Conservation (phyloP, 2,329 filamentous ascomycete genomes). For the Beauveria caledonica region DNA sequence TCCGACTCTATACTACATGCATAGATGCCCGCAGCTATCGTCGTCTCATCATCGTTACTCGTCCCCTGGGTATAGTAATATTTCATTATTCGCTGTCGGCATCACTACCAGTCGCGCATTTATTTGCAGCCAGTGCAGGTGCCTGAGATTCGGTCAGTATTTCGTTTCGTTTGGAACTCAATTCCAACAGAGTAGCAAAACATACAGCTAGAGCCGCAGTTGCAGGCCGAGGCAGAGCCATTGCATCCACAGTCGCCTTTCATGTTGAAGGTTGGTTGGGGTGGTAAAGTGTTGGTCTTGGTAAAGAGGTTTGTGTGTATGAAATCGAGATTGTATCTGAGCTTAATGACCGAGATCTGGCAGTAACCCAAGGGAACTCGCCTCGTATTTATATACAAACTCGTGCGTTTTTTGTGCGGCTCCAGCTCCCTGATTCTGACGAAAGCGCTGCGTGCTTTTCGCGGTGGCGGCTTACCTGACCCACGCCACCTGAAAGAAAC, state of each 20-base stretch:
- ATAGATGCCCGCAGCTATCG: not conserved
- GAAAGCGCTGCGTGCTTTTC: slow-evolving; percentile 8
- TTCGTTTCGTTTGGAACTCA: not conserved
- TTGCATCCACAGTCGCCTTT: slow-evolving; percentile 12
- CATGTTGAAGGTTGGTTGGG: slow-evolving; percentile 8
- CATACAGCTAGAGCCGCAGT: slow-evolving; percentile 12
- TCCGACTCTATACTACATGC: no score
- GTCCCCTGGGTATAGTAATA: slow-evolving; percentile 1
- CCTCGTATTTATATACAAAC: slow-evolving; percentile 1
- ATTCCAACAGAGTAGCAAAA: not conserved
- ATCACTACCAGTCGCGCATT: not conserved
- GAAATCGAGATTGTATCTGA: slow-evolving; percentile 8
- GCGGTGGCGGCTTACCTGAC: slow-evolving; percentile 2
- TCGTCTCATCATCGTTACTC: not conserved
- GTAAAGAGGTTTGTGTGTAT: not conserved
- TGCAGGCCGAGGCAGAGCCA: slow-evolving; percentile 12
- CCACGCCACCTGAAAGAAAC: not conserved
- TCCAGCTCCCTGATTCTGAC: not conserved
- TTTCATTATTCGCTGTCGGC: not conserved
- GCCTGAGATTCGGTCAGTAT: not conserved
- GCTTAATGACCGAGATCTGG: not conserved
- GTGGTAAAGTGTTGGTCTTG: not conserved
- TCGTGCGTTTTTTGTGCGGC: slow-evolving; percentile 9
- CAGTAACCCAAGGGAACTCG: not conserved
- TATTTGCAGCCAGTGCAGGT: slow-evolving; percentile 12